Evolutionary conservation across 495 filamentous ascomycete genomes (phyloP).

Genomic region (Aspergillus affinis): DNA sequence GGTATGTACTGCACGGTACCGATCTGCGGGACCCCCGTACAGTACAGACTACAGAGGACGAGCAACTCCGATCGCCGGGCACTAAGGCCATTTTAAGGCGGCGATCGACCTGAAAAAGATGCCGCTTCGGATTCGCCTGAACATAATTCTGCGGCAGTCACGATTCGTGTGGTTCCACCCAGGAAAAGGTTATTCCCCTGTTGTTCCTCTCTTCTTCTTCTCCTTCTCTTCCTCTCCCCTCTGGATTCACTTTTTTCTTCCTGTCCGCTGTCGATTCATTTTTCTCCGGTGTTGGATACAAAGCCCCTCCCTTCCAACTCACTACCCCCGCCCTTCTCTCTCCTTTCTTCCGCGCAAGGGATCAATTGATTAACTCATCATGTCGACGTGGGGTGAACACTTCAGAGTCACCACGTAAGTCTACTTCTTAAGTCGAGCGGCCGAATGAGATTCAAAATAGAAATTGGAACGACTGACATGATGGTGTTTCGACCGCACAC

Average conservation of each 20-base stretch:
- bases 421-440: slow-evolving; percentile 1
- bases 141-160: slow-evolving; percentile 3
- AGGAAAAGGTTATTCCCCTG: background rate
- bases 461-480: background rate
- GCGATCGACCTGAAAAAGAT: background rate
- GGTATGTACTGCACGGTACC: too few relatives aligned
- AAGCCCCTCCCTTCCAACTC: background rate
- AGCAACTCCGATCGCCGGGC: slow-evolving; percentile 19
- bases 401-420: slow-evolving; percentile 85
- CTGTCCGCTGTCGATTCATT: background rate
- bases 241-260: background rate
- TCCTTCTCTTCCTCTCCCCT: background rate
- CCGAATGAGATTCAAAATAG: background rate
- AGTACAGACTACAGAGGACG: background rate
- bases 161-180: background rate
- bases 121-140: background rate
- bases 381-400: slow-evolving; percentile 90
- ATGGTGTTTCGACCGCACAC: slow-evolving; percentile 2
- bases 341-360: slow-evolving; percentile 4
- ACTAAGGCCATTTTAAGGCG: slow-evolving; percentile 11
- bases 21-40: too few relatives aligned
- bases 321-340: slow-evolving; percentile 3
- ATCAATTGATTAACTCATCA: slow-evolving; percentile 7
- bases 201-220: slow-evolving; percentile 2
- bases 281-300: background rate